Percentiles rank a stretch among this genome's conserved stretches.
These are phyloP conservation scores for Domatiomyces catenatus DNA, from an alignment of 2,329 filamentous ascomycete genomes.

Conservation along the genomic window DNA sequence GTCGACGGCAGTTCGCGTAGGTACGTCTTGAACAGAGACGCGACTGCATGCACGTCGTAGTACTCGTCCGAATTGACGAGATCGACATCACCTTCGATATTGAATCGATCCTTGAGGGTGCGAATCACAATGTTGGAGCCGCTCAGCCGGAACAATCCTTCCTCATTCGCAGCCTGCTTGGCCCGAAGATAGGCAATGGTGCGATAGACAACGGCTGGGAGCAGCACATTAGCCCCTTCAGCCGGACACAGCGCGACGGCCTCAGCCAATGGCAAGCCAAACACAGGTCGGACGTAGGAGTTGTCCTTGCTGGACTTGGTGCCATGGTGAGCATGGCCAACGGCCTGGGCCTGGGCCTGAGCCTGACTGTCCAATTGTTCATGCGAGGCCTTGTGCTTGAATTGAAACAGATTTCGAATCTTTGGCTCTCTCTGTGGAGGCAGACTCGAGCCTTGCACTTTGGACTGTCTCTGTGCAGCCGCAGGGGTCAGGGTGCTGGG, in stretches of 20 bases:
- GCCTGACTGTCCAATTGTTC: conserved; percentile 5
- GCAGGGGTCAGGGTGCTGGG: conserved; percentile 21
- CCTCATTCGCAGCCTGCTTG: conserved; percentile 67
- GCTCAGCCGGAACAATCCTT: conserved; percentile 91
- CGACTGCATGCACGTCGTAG: conserved; percentile 91
- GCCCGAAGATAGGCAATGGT: conserved; percentile 84
- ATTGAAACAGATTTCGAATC: conserved; percentile 15
- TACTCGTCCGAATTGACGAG: conserved; percentile 68
- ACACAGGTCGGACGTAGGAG: conserved; percentile 47
- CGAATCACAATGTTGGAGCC: conserved; percentile 95
- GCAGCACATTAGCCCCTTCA: conserved; percentile 51
- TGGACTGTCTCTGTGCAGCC: conserved; percentile 1
- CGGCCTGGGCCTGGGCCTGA: background rate
- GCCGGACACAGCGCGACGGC: conserved; percentile 71
- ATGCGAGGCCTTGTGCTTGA: conserved; percentile 10
- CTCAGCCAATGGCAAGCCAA: conserved; percentile 71
- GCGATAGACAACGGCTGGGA: conserved; percentile 87
- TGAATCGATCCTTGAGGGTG: conserved; percentile 79
- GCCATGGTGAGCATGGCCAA: background rate
- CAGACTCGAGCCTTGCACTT: background rate
- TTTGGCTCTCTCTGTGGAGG: conserved; percentile 9
- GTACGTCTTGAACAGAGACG: conserved; percentile 85
- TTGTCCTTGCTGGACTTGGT: conserved; percentile 2
- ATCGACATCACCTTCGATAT: conserved; percentile 80
- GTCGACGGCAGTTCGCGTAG: conserved; percentile 81